Conservation (phyloP, 2,329 filamentous ascomycete species). For the Talaromyces marneffei region DNA sequence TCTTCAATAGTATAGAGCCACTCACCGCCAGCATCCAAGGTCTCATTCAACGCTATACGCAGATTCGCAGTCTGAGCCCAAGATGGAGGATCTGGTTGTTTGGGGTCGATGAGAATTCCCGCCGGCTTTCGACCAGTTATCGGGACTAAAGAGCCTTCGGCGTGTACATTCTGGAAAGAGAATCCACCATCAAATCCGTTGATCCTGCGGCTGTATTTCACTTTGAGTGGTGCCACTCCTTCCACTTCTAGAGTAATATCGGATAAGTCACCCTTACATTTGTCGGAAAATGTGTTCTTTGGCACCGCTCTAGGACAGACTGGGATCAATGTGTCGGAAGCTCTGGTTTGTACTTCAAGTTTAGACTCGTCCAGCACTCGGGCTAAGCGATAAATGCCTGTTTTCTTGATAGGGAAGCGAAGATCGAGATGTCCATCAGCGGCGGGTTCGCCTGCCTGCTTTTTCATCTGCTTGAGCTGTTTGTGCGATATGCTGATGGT, state of each 20-base stretch:
- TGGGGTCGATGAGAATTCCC: constrained; percentile 52
- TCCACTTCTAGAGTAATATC: constrained; percentile 76
- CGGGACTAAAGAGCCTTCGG: constrained; percentile 76
- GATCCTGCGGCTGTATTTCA: constrained; percentile 83
- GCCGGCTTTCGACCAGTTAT: constrained; percentile 58
- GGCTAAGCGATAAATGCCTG: constrained; percentile 77
- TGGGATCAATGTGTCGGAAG: constrained; percentile 76
- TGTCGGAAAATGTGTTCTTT: constrained; percentile 56
- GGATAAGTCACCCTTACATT: constrained; percentile 83
- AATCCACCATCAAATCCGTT: constrained; percentile 79
- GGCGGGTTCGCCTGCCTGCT: constrained; percentile 58
- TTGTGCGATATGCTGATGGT: constrained; percentile 67
- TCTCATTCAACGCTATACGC: constrained; percentile 81
- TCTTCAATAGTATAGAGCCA: constrained; percentile 92
- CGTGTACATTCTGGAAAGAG: constrained; percentile 88
- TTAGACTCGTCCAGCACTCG: constrained; percentile 91
- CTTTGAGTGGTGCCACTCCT: constrained; percentile 83
- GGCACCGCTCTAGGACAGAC: constrained; percentile 76
- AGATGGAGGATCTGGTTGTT: constrained; percentile 48
- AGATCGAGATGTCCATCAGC: constrained; percentile 58
- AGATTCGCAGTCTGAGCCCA: constrained; percentile 77
- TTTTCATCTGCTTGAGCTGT: constrained; percentile 70
- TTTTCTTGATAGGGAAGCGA: constrained; percentile 71
- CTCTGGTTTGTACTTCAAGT: constrained; percentile 75
- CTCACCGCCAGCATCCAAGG: constrained; percentile 67